Evolutionary conservation across 208 protist species (phyloP), one percentile per base, ranked within the genome.

Genomic region (Jaenimonas drosophilae): DNA sequence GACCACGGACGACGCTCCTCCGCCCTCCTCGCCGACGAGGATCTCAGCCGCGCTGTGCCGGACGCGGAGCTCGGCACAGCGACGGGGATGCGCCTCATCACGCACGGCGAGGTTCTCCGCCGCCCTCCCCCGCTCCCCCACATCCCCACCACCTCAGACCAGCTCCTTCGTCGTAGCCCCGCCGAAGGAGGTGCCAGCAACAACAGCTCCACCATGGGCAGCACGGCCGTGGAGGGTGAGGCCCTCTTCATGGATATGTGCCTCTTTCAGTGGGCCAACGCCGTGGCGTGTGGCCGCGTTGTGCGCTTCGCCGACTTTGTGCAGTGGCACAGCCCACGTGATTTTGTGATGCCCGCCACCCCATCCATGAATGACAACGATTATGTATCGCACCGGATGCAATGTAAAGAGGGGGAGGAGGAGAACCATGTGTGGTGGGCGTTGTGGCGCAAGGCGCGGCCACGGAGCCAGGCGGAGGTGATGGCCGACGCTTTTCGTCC

Each of bases 241-340:
- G 54, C 55, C 17, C 64, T 91, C 3, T 80, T 82, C 64, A 88
- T 87, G 58, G 84, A 92, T 56, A 92, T 92, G 84, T 88, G 78
- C 51, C 60, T 79, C 16, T 92, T 92, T 39, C 69, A 82, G n/a
- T 73, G 76, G 59, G 67, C 61, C 5, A 92, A 92, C 54, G 37
- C 56, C 23, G 70, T 71, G 2, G 66, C 74, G 38, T 49, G 86
- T 4, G 75, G 82, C 14, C 75, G 70, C 17, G 63, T 75, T 17
- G 84, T 88, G 21, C 76, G 78, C 37, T 92, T 92, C 60, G 61
- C 84, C 2, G 84, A 92, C 54, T 92, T 92, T 70, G 64, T 92
- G 30, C 78, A 83, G 12, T 92, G 78, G 76, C 64, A 86, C 63
- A 92, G 84, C 49, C 78, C 84, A 14, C 76, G 76, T 39, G 84